Percentiles rank a stretch among this genome's conserved stretches.
Conservation (phyloP, 768 basidiomycete species). For the Suillus spraguei region DNA sequence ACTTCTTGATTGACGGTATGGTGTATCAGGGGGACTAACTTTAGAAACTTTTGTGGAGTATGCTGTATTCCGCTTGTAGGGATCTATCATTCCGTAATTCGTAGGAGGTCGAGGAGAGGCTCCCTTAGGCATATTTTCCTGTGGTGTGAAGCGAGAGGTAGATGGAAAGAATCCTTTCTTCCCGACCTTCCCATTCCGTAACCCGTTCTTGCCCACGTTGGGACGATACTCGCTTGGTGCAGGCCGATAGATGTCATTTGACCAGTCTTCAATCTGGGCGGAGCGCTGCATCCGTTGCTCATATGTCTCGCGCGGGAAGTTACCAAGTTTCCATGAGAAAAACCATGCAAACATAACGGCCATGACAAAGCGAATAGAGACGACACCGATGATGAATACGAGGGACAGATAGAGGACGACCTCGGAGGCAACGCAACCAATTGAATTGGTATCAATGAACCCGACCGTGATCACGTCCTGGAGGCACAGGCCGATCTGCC, state of each 20-base stretch:
- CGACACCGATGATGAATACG: slow-evolving; percentile 96
- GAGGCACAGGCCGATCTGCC: slow-evolving; percentile 74
- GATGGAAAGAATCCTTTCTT: slow-evolving; percentile 69
- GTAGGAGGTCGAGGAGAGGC: slow-evolving; percentile 58
- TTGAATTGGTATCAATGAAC: slow-evolving; percentile 91
- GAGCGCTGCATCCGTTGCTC: slow-evolving; percentile 89
- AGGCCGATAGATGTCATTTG: slow-evolving; percentile 91
- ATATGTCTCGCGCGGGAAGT: slow-evolving; percentile 91
- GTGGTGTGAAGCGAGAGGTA: slow-evolving; percentile 73
- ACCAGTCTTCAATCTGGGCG: slow-evolving; percentile 94
- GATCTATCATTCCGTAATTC: slow-evolving; percentile 67
- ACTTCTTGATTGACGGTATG: slow-evolving; percentile 79
- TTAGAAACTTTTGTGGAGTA: slow-evolving; percentile 50
- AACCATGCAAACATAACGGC: slow-evolving; percentile 98
- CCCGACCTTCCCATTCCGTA: slow-evolving; percentile 48
- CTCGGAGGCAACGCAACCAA: slow-evolving; percentile 94
- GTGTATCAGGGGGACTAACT: slow-evolving; percentile 73
- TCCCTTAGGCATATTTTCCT: slow-evolving; percentile 60
- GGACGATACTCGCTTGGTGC: slow-evolving; percentile 92
- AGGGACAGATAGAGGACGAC: slow-evolving; percentile 95
- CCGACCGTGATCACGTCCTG: slow-evolving; percentile 87
- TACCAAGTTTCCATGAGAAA: slow-evolving; percentile 93
- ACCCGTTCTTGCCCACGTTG: slow-evolving; percentile 77
- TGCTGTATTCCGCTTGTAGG: slow-evolving; percentile 61
- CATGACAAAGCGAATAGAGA: slow-evolving; percentile 93